A percentile compares a stretch with the other conserved stretches of the same genome.
phyloP scores from a whole-genome alignment of 108 stramenopile genomes.

The Cyclotella choctawhatcheeana region DNA sequence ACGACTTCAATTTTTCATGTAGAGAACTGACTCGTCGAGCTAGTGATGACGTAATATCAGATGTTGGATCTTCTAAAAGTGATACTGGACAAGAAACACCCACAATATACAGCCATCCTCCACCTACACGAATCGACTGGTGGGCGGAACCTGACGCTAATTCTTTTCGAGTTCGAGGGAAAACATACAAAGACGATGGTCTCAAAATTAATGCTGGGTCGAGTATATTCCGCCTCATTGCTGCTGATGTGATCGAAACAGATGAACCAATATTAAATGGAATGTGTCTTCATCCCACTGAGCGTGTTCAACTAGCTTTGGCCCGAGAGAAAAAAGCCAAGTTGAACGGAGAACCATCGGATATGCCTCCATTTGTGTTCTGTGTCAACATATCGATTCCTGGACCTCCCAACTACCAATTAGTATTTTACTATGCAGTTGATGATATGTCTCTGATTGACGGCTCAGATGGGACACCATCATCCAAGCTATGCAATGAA shows the following conservation, averaged over 20 bases:
- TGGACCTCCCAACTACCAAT: slow-evolving; percentile 80
- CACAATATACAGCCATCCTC: slow-evolving; percentile 31
- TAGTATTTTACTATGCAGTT: slow-evolving; percentile 86
- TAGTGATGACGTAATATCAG: slow-evolving; percentile 21
- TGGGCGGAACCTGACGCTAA: slow-evolving; percentile 91
- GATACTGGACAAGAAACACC: background rate
- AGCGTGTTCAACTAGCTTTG: slow-evolving; percentile 85
- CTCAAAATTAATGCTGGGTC: slow-evolving; percentile 79
- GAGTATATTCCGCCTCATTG: slow-evolving; percentile 84
- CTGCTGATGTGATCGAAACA: slow-evolving; percentile 81
- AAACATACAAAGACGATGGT: slow-evolving; percentile 73
- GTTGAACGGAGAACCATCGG: slow-evolving; percentile 43
- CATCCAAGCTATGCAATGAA: slow-evolving; percentile 72
- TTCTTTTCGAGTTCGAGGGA: slow-evolving; percentile 89
- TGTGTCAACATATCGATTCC: slow-evolving; percentile 71
- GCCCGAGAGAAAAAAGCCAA: slow-evolving; percentile 52
- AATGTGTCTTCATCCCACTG: slow-evolving; percentile 80
- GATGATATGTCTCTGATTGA: slow-evolving; percentile 81
- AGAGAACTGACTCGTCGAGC: slow-evolving; percentile 22
- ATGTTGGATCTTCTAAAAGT: background rate
- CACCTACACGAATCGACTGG: slow-evolving; percentile 49
- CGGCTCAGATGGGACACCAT: slow-evolving; percentile 73
- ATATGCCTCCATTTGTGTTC: slow-evolving; percentile 83
- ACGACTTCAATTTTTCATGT: slow-evolving; percentile 24
- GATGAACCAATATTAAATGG: slow-evolving; percentile 73